phyloP scores from a whole-genome alignment of 163 green algal genomes.

The Prototheca wickerhamii region DNA sequence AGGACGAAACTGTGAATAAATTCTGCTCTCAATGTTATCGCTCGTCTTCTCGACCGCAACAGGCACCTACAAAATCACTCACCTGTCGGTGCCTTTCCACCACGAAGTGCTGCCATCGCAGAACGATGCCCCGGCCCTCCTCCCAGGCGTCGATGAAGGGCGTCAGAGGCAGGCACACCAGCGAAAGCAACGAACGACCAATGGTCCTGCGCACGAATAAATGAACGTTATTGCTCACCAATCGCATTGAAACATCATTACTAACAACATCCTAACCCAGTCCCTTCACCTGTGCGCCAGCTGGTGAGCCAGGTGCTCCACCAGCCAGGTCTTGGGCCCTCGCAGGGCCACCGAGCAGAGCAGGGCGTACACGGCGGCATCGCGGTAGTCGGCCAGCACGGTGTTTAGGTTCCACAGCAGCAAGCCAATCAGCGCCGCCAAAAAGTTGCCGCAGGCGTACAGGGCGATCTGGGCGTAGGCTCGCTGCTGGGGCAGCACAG shows the following conservation, averaged over 20 bases:
- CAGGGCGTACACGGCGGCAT: slow-evolving; percentile 38
- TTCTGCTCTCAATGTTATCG: no score
- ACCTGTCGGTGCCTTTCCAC: neutral
- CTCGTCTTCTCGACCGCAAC: no score
- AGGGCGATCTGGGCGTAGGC: slow-evolving; percentile 21
- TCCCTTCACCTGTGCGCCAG: slow-evolving; percentile 11
- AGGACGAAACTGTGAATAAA: no score
- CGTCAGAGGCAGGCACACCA: slow-evolving; percentile 10
- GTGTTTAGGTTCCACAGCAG: slow-evolving; percentile 27
- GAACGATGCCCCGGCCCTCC: slow-evolving; percentile 6
- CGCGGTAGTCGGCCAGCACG: slow-evolving; percentile 33
- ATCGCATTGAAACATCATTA: no score
- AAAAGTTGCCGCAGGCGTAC: slow-evolving; percentile 24
- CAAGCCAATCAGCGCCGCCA: slow-evolving; percentile 20
- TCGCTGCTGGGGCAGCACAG: neutral
- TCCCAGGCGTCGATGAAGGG: slow-evolving; percentile 9
- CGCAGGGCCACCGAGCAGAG: slow-evolving; percentile 38
- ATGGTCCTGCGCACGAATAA: slow-evolving; percentile 13
- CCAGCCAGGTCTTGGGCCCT: slow-evolving; percentile 32
- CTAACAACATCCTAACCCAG: neutral
- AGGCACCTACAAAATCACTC: no score
- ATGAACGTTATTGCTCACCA: no score
- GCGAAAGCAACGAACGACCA: neutral
- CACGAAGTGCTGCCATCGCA: slow-evolving; percentile 12
- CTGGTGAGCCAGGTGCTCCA: slow-evolving; percentile 13